Evolutionary conservation across 2,329 filamentous ascomycete species (phyloP), one percentile per base, ranked within the genome.

Genomic region (Daldinia sp.): DNA sequence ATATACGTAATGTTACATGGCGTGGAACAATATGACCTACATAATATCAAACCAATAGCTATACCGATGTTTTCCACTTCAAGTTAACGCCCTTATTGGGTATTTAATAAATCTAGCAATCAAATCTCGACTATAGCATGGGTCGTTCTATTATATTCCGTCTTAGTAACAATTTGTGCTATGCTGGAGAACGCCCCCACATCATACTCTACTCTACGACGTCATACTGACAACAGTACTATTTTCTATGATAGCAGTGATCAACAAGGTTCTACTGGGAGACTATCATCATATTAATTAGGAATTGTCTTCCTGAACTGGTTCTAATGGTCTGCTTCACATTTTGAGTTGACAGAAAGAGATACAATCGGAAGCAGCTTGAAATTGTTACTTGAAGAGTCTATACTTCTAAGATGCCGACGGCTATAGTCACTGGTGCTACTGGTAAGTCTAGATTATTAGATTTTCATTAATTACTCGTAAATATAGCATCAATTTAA

Each of bases 361-460:
- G 15, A 20, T 2, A 18, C 44, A 48, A 30, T 9, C 2, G 23
- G 28, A 30, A 10, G 7, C n/a, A 46, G 7, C 41, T 46, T 23
- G 9, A 20, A 35, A 46, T 15, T 20, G 3, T 13, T 48, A 44
- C 30, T 44, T 30, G 44, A 23, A 3, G 30, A 6, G 15, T 39
- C 20, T 26, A 33, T 20, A 41, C 15, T n/a, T 13, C 12, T 13
- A 60, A 35, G n/a, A 72, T 73, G 68, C 51, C 51, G 7, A 69
- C 61, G 42, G 66, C 72, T 18, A 67, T 73, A 30, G 72, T 73
- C 23, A 73, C 72, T 6, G 68, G 72, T 23, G 70, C 68, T 18
- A 74, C 69, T 15, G 70, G 62, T 72, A 41, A 58, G 65, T 56
- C 35, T 55, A 23, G n/a, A 2, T 23, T 6, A 15, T 51, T 51